phyloP scores from a whole-genome alignment of 768 basidiomycete genomes.

The Ramaria sp. region DNA sequence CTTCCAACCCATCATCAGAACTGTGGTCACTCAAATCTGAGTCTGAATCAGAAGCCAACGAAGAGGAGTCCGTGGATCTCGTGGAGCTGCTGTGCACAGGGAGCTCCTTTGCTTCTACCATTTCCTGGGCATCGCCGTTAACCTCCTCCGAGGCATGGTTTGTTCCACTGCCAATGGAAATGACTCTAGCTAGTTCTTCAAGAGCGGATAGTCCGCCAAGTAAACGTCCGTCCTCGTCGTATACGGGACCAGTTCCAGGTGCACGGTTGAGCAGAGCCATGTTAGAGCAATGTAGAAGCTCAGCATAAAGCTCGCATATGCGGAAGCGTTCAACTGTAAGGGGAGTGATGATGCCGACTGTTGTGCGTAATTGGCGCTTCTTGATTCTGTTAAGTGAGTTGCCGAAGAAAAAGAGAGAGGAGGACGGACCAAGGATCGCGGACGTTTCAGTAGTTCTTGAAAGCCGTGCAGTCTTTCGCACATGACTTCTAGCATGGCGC shows the following conservation, averaged over 20 bases:
- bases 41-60: constrained; percentile 52
- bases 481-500: constrained; percentile 65
- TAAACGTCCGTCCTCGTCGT: constrained; percentile 74
- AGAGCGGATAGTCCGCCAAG: constrained; percentile 78
- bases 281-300: constrained; percentile 94
- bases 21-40: constrained; percentile 54
- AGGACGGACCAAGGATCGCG: constrained; percentile 57
- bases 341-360: constrained; percentile 62
- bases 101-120: constrained; percentile 55
- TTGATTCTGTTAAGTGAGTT: constrained; percentile 20
- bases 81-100: constrained; percentile 35
- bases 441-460: constrained; percentile 55
- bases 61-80: constrained; percentile 37
- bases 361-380: constrained; percentile 61
- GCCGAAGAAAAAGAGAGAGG: neutral
- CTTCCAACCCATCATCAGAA: constrained; percentile 75
- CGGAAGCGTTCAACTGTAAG: constrained; percentile 93
- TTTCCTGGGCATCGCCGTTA: constrained; percentile 47
- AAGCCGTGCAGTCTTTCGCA: constrained; percentile 58
- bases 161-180: constrained; percentile 45
- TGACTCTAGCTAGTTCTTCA: constrained; percentile 80
- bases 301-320: constrained; percentile 93
- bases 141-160: constrained; percentile 42
- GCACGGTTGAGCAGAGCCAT: constrained; percentile 91
- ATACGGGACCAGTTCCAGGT: constrained; percentile 53